Base-by-base conservation (phyloP, 106 monocot genomes). In the Platanthera zijinensis region DNA sequence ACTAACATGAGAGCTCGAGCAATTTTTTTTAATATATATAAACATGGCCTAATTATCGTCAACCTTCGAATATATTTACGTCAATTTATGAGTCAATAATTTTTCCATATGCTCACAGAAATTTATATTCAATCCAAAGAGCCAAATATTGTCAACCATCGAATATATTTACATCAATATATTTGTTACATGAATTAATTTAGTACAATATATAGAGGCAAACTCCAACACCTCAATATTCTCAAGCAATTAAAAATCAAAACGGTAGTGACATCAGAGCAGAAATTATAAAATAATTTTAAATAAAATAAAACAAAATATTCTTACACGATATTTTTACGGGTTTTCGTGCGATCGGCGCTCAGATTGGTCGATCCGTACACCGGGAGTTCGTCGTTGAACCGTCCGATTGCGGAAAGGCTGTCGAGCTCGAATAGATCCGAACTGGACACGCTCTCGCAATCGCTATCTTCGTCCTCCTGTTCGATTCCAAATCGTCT, bases 371-470 rank as follows among this genome's bases (percentile, higher is more conserved):
- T 93, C 5, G 85, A 86, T 51, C 76, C 87, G 77, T 79, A 93
- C 74, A 93, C 90, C 56, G 93, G 86, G 4, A 93, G 81, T 74
- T 90, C 93, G 54, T 85, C 80, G 7, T 67, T 63, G 64, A 69
- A 83, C 69, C 71, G 62, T 49, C 81, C 67, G 14, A 66, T 46
- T 10, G 25, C 62, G 68, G 80, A 61, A 54, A 90, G 68, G 46
- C 83, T 80, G 56, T 93, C 93, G 53, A 93, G 67, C 79, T 93
- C 93, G 78, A 93, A 93, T 71, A 93, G 81, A 77, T 93, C 93
- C 12, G 93, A 90, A 79, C 93, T 90, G 76, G 84, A 73, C 54
- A 81, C 86, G 83, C 93, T 93, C 32, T 30, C 77, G 67, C 25
- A 52, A 32, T 81, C 75, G 15, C 75, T 78, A 59, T 79, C 79